Base-by-base conservation (phyloP, 305 asterid species). In the Lippia alba region DNA sequence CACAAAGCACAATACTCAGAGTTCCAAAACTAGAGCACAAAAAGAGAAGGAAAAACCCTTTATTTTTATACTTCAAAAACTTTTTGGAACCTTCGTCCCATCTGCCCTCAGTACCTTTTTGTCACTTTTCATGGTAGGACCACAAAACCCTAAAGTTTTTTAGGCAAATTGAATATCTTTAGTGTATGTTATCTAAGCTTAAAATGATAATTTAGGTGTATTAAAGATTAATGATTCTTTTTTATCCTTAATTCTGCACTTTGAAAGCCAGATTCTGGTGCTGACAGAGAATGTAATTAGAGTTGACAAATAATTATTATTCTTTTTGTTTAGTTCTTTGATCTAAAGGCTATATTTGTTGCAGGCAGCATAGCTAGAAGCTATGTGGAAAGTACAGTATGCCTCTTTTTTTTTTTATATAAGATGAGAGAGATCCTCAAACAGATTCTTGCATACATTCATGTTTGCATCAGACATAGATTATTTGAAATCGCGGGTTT, bases 1-100 rank as follows among this genome's bases (percentile, higher is more conserved):
- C 91, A 89, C 94, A 82, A 80, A 87, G 85, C 96, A 89, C 96
- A 81, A 87, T 80, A 89, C 67, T 67, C 71, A 79, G 82, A 83
- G 86, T 83, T 81, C 80, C 91, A 83, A 88, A 70, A 87, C 56
- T 54, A 77, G 82, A 74, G 64, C 78, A 63, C 70, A 58, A 50
- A n/a, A 61, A 77, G 82, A 74, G 64, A 76, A 63, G 67, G 56
- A 50, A n/a, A 40, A 75, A 32, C 60, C 71, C 54, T 51, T 65
- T 84, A 73, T 73, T 80, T 80, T 73, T 68, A 69, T 77, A 62
- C 76, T 72, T 74, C 71, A 65, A 44, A 44, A 44, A 65, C 84
- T 80, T 83, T 87, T 84, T 69, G 58, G 90, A 85, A 81, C 68
- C 80, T 80, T 77, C 88, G 74, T 87, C 72, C 77, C 73, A 66